A percentile compares a stretch with the other conserved stretches of the same genome.
phyloP scores from a whole-genome alignment of 805 yeast species.

The Barnettozyma wickerhamii region DNA sequence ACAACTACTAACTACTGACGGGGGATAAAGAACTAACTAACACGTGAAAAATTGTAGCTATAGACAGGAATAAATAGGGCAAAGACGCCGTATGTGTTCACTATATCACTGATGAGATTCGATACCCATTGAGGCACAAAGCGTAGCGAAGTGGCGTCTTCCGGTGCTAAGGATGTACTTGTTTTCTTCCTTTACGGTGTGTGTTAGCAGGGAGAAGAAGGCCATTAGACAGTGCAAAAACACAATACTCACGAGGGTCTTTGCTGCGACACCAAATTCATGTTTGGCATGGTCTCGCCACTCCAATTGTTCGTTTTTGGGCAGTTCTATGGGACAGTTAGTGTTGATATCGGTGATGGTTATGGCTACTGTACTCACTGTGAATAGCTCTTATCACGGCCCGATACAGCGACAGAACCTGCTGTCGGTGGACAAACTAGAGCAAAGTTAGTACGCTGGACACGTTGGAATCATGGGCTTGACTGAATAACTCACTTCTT shows the following conservation, averaged over 20 bases:
- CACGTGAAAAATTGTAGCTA: not conserved
- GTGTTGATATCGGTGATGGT: not conserved
- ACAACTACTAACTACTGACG: too few relatives aligned
- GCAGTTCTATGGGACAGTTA: conserved; percentile 1
- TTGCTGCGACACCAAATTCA: conserved; percentile 5
- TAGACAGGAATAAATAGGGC: not conserved
- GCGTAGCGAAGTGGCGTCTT: conserved; percentile 1
- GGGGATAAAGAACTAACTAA: not conserved
- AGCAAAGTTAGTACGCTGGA: too few relatives aligned
- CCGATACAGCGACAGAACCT: conserved; percentile 4
- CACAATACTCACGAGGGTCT: conserved; percentile 2
- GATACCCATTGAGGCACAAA: not conserved
- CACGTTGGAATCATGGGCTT: too few relatives aligned
- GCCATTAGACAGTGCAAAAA: not conserved
- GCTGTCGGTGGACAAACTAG: conserved; percentile 7
- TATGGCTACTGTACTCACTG: not conserved
- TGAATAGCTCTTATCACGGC: conserved; percentile 1
- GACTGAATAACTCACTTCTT: too few relatives aligned
- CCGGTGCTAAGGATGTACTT: conserved; percentile 7
- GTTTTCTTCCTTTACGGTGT: conserved; percentile 4
- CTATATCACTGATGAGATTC: not conserved
- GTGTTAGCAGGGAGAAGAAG: not conserved
- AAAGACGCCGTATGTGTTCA: not conserved
- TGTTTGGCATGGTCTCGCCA: not conserved
- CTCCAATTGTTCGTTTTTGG: conserved; percentile 1